phyloP scores from a whole-genome alignment of 768 basidiomycete genomes.

The Auricularia sp. region DNA sequence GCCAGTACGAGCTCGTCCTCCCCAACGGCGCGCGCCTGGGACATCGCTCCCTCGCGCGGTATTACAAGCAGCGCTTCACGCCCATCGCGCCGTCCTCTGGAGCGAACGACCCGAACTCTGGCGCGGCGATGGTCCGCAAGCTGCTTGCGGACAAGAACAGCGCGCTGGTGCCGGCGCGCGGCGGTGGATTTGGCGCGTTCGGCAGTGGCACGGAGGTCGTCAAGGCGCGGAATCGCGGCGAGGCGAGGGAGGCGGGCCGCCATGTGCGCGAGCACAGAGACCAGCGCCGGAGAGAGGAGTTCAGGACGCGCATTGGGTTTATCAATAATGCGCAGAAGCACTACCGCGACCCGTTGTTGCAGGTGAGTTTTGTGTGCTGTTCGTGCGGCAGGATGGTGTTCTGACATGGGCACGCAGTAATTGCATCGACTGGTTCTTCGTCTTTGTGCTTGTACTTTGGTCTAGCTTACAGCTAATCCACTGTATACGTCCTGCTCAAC shows the following conservation, averaged over 20 bases:
- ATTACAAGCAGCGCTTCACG: conserved; percentile 77
- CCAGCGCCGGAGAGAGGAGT: conserved; percentile 64
- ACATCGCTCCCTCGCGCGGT: conserved; percentile 76
- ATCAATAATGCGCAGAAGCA: conserved; percentile 84
- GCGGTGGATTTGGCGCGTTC: conserved; percentile 72
- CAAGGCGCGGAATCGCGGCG: conserved; percentile 88
- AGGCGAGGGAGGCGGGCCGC: conserved; percentile 84
- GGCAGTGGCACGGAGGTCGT: conserved; percentile 75
- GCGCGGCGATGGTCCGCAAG: conserved; percentile 64
- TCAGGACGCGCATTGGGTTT: conserved; percentile 75
- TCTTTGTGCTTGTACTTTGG: too few species aligned
- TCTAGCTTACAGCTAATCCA: too few species aligned
- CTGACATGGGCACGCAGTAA: too few species aligned
- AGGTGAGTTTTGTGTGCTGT: conserved; percentile 24
- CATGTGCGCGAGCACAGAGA: conserved; percentile 81
- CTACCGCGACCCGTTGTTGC: conserved; percentile 63
- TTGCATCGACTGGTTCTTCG: too few species aligned
- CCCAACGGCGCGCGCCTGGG: conserved; percentile 90
- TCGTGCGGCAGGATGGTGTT: too few species aligned
- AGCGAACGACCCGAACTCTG: conserved; percentile 57
- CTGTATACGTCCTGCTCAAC: too few species aligned
- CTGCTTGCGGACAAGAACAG: conserved; percentile 75
- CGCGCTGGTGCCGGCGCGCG: conserved; percentile 73
- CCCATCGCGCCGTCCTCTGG: conserved; percentile 27
- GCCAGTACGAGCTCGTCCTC: conserved; percentile 78